Evolutionary conservation across 805 yeast species (phyloP).

Genomic region (Lipomyces yamanashiensis): DNA sequence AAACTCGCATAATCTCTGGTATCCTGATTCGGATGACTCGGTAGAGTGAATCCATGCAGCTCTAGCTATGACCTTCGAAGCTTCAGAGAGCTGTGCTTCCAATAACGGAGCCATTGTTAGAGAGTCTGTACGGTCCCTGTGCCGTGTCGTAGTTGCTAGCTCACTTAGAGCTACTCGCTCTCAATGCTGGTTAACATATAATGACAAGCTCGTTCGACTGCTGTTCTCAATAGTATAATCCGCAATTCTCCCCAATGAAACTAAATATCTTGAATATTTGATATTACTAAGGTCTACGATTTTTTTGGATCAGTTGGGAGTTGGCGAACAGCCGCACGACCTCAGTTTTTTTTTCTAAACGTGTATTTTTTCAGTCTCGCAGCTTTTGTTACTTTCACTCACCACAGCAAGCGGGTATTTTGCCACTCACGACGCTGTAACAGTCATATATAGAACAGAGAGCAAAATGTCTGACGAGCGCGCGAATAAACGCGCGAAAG

Average conservation of each 20-base stretch:
- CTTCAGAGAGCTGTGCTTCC: constrained; percentile 6
- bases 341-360: background rate
- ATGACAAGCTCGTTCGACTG: no score
- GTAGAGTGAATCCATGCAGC: constrained; percentile 15
- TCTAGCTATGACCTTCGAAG: constrained; percentile 7
- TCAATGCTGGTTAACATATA: no score
- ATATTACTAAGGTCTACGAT: background rate
- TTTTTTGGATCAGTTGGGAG: background rate
- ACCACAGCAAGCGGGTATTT: no score
- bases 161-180: no score
- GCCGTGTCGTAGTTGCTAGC: no score
- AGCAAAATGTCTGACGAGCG: constrained; percentile 21
- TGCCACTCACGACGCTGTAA: background rate
- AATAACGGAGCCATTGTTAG: constrained; percentile 11
- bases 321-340: constrained; percentile 4
- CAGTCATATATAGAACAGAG: background rate
- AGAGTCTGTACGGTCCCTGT: background rate
- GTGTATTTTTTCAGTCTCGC: background rate
- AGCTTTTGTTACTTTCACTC: no score
- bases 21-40: constrained; percentile 1
- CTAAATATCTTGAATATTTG: no score
- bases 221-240: no score
- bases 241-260: no score
- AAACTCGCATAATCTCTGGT: background rate
- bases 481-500: constrained; percentile 24